Percentiles rank a stretch among this genome's conserved stretches.
These are phyloP conservation scores for Tribonema minus DNA, from an alignment of 108 stramenopile genomes.

Conservation along the genomic window DNA sequence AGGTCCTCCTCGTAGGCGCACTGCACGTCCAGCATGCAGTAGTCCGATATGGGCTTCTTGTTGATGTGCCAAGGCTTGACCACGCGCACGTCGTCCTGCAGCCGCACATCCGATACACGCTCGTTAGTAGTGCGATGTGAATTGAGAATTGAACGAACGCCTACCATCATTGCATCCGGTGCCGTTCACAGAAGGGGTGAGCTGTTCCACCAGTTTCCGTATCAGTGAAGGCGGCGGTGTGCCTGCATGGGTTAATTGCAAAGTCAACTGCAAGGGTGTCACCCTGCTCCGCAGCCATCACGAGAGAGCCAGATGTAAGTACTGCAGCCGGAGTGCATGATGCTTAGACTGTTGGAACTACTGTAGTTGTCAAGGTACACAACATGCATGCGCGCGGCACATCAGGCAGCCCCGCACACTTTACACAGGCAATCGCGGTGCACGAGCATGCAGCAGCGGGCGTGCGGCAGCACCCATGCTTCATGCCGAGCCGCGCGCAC, in stretches of 20 bases:
- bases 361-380: no score
- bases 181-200: no score
- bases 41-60: constrained; percentile 68
- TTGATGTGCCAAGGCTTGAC: constrained; percentile 63
- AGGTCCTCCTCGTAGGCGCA: constrained; percentile 68
- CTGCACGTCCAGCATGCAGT: constrained; percentile 58
- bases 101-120: constrained; percentile 24
- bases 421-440: not conserved
- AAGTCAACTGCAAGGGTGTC: no score
- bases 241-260: not conserved
- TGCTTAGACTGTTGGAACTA: no score
- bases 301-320: no score
- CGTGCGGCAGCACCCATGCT: not conserved
- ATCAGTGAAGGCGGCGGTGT: not conserved
- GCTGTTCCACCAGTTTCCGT: no score
- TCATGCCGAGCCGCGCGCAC: not conserved
- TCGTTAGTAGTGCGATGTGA: not conserved
- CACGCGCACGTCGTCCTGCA: constrained; percentile 63
- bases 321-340: no score
- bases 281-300: no score
- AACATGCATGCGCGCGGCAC: no score
- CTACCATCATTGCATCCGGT: no score
- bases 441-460: no score
- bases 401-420: not conserved
- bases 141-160: no score